Evolutionary conservation across 2,329 filamentous ascomycete genomes (phyloP).

Genomic region (Cordyceps pruinosa): DNA sequence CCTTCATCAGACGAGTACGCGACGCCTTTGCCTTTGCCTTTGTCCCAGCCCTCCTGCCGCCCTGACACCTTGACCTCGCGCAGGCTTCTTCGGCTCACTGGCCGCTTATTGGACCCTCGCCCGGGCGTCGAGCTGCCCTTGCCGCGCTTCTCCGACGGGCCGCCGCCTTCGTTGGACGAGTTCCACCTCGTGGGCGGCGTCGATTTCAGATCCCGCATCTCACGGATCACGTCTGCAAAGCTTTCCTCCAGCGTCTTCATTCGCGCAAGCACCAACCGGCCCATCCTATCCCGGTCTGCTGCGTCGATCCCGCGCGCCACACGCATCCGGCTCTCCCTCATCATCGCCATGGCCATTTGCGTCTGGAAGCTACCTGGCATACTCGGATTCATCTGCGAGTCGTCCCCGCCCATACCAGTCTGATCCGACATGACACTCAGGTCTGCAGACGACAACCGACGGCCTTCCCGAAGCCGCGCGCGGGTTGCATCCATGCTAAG

Average conservation of each 20-base stretch:
- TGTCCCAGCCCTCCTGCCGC: slow-evolving; percentile 26
- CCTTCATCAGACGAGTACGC: slow-evolving; percentile 31
- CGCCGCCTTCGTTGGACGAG: slow-evolving; percentile 35
- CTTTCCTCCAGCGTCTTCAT: slow-evolving; percentile 94
- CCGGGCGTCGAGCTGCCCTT: slow-evolving; percentile 21
- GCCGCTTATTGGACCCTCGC: slow-evolving; percentile 24
- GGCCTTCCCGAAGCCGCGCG: slow-evolving; percentile 30
- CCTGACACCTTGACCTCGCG: slow-evolving; percentile 29
- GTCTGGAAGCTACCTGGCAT: slow-evolving; percentile 74
- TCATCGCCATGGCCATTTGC: slow-evolving; percentile 68
- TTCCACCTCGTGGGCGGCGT: slow-evolving; percentile 44
- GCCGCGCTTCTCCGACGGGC: slow-evolving; percentile 26
- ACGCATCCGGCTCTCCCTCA: slow-evolving; percentile 48
- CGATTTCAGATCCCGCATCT: slow-evolving; percentile 60
- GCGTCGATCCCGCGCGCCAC: slow-evolving; percentile 30
- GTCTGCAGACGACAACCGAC: slow-evolving; percentile 57
- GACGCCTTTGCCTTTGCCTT: slow-evolving; percentile 42
- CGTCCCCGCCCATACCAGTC: slow-evolving; percentile 49
- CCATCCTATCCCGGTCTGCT: slow-evolving; percentile 59
- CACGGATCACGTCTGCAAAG: slow-evolving; percentile 77
- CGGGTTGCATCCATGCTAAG: slow-evolving; percentile 41
- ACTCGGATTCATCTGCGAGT: slow-evolving; percentile 54
- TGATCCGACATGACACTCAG: slow-evolving; percentile 69
- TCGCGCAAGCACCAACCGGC: slow-evolving; percentile 72
- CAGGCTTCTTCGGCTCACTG: slow-evolving; percentile 34